Evolutionary conservation across 768 basidiomycete genomes (phyloP).

Genomic region (Phylloporus arenicola): DNA sequence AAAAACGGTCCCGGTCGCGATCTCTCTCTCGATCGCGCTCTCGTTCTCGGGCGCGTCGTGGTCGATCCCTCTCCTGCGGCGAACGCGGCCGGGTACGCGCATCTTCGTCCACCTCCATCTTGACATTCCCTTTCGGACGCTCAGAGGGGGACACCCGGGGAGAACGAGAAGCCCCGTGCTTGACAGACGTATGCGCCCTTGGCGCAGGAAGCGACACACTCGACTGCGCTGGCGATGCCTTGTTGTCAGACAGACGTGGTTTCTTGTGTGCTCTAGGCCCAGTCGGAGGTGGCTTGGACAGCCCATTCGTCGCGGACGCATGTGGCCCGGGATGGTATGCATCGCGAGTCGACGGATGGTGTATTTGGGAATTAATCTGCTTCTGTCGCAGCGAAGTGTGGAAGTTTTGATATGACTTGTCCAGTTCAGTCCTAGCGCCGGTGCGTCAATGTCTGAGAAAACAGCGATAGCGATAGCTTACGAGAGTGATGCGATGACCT

Average conservation of each 20-base stretch:
- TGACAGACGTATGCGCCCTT: conserved; percentile 17
- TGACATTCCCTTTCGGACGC: conserved; percentile 28
- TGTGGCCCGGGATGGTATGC: conserved; percentile 36
- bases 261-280: conserved; percentile 81
- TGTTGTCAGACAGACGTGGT: conserved; percentile 59
- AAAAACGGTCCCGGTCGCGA: conserved; percentile 31
- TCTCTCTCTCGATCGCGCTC: conserved; percentile 33
- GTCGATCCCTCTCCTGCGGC: conserved; percentile 38
- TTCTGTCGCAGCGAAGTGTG: conserved; percentile 41
- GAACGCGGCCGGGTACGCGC: conserved; percentile 40
- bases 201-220: conserved; percentile 26
- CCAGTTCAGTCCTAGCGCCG: conserved; percentile 60
- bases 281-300: conserved; percentile 60
- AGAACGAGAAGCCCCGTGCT: conserved; percentile 28
- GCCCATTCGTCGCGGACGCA: conserved; percentile 28
- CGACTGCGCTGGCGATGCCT: conserved; percentile 31
- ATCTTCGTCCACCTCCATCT: conserved; percentile 59
- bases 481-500: conserved; percentile 66
- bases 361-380: conserved; percentile 22
- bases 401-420: conserved; percentile 68
- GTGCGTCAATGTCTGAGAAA: conserved; percentile 10
- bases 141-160: conserved; percentile 27
- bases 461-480: conserved; percentile 36
- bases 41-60: conserved; percentile 32
- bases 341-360: conserved; percentile 40